Conservation (phyloP, 208 protist genomes). For the Crithidia brevicula region DNA sequence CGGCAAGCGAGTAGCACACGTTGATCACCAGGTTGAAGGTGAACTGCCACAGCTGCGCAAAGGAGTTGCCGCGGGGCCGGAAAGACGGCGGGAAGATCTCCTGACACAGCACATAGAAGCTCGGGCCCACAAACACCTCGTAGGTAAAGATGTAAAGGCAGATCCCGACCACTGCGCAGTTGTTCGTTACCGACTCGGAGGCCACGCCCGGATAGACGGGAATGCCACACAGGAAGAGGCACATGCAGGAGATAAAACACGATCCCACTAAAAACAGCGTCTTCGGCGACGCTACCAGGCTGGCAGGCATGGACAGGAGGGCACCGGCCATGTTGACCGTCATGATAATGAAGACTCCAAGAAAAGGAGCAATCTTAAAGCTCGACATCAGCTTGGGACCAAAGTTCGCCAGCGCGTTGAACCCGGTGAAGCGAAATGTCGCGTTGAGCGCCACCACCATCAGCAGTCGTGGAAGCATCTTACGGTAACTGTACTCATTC, state of each 20-base stretch:
- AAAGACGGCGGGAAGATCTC: constrained; percentile 62
- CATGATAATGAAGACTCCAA: constrained; percentile 61
- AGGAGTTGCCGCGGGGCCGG: constrained; percentile 47
- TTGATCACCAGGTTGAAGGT: constrained; percentile 71
- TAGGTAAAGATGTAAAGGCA: constrained; percentile 55
- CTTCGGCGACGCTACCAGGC: constrained; percentile 33
- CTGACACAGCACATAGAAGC: constrained; percentile 57
- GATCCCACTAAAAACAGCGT: constrained; percentile 37
- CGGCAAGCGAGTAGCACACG: constrained; percentile 22
- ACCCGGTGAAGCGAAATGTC: constrained; percentile 64
- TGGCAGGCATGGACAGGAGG: constrained; percentile 41
- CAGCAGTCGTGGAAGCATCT: constrained; percentile 39
- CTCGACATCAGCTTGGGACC: constrained; percentile 51
- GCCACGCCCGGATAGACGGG: constrained; percentile 55
- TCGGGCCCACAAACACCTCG: constrained; percentile 54
- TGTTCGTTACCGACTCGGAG: constrained; percentile 31
- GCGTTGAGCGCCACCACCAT: constrained; percentile 41
- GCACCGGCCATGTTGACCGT: constrained; percentile 52
- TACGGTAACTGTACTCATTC: constrained; percentile 18
- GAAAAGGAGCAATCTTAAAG: constrained; percentile 39
- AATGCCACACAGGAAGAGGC: constrained; percentile 54
- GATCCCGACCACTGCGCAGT: constrained; percentile 50
- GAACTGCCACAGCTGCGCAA: constrained; percentile 53
- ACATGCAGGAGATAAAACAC: constrained; percentile 38
- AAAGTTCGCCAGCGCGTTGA: constrained; percentile 73